phyloP scores from a whole-genome alignment of 768 basidiomycete species.

The Sarcomyxa edulis region DNA sequence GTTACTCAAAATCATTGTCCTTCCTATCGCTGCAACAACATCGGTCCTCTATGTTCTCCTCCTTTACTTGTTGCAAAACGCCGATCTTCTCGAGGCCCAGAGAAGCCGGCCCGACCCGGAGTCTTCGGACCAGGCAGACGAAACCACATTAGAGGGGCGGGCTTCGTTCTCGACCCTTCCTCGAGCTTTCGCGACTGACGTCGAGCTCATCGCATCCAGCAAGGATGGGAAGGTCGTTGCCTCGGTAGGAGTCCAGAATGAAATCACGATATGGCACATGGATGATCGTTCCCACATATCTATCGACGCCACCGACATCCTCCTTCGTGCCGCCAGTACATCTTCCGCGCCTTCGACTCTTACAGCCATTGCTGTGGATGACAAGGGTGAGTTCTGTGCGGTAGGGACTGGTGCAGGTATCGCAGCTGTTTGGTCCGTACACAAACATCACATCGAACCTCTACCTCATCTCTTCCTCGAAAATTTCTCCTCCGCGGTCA shows the following conservation, averaged over 20 bases:
- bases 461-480: slow-evolving; percentile 36
- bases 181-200: slow-evolving; percentile 77
- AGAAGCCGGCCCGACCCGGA: slow-evolving; percentile 51
- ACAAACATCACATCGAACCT: slow-evolving; percentile 27
- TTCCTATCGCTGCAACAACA: slow-evolving; percentile 81
- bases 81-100: slow-evolving; percentile 87
- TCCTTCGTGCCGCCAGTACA: slow-evolving; percentile 45
- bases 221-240: slow-evolving; percentile 59
- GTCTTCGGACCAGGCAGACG: slow-evolving; percentile 19
- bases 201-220: slow-evolving; percentile 75
- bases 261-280: slow-evolving; percentile 65
- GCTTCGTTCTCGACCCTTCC: slow-evolving; percentile 67
- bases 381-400: slow-evolving; percentile 56
- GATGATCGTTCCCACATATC: slow-evolving; percentile 32
- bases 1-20: slow-evolving; percentile 74
- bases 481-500: slow-evolving; percentile 43
- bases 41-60: slow-evolving; percentile 69
- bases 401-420: slow-evolving; percentile 67
- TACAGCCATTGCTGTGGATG: slow-evolving; percentile 60
- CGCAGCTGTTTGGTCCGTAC: slow-evolving; percentile 59
- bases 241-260: slow-evolving; percentile 75
- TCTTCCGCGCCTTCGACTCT: slow-evolving; percentile 44
- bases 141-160: slow-evolving; percentile 31
- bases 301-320: slow-evolving; percentile 47
- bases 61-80: slow-evolving; percentile 84